Conservation (phyloP, 2,329 filamentous ascomycete species). For the Salinomyces thailandicus region DNA sequence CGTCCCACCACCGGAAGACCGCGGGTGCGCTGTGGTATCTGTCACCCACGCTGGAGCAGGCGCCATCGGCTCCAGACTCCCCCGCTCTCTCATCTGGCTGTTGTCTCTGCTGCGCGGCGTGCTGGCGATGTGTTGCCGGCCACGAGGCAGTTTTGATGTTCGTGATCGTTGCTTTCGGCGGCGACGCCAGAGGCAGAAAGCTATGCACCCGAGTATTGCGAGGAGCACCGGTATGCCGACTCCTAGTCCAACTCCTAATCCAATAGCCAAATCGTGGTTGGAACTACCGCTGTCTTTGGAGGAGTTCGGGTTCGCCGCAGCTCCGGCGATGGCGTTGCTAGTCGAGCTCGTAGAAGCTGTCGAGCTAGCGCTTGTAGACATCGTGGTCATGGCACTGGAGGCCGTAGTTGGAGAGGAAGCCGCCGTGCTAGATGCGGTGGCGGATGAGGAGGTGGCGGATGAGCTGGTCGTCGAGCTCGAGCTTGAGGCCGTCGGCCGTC, state of each 20-base stretch:
- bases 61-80: not conserved
- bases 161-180: constrained; percentile 1
- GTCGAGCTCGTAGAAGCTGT: not conserved
- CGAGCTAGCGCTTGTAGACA: not conserved
- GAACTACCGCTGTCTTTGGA: not conserved
- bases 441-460: not conserved
- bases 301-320: not conserved
- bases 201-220: constrained; percentile 2
- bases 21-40: not conserved
- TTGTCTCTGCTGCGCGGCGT: not conserved
- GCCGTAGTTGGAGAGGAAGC: too few species aligned
- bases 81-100: not conserved
- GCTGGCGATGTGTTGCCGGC: not conserved
- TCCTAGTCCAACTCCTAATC: constrained; percentile 8
- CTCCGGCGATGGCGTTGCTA: not conserved
- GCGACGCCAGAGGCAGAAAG: constrained; percentile 6
- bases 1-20: not conserved
- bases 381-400: constrained; percentile 1
- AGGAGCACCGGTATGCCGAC: constrained; percentile 8
- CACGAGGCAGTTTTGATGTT: constrained; percentile 2
- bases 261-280: constrained; percentile 1
- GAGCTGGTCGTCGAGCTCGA: constrained; percentile 1
- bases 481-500: not conserved
- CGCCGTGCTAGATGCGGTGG: not conserved
- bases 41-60: not conserved